Percentiles rank a stretch among this genome's conserved stretches.
phyloP scores from a whole-genome alignment of 129 eudicot species.

The Lonicera japonica region DNA sequence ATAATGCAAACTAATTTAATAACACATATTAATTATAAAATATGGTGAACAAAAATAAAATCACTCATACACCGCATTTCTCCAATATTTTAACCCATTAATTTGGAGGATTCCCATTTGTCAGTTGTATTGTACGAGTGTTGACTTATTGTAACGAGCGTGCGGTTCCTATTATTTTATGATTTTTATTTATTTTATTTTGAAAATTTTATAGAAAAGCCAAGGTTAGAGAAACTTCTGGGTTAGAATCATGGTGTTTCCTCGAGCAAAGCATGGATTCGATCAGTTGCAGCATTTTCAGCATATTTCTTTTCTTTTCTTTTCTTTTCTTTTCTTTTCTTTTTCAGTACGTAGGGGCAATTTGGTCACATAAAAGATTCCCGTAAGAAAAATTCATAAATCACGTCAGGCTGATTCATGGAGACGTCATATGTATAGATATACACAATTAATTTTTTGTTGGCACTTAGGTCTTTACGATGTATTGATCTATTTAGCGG shows the following conservation, averaged over 20 bases:
- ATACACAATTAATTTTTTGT: too few relatives aligned
- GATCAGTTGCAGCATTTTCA: too few relatives aligned
- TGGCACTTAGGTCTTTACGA: too few relatives aligned
- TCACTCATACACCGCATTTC: too few relatives aligned
- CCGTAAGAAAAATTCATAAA: background rate
- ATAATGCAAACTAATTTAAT: too few relatives aligned
- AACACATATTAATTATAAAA: too few relatives aligned
- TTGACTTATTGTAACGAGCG: conserved; percentile 8
- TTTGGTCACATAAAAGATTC: background rate
- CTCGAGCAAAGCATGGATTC: background rate
- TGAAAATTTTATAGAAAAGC: conserved; percentile 9
- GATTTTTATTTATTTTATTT: background rate
- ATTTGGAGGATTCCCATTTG: too few relatives aligned
- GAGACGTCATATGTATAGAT: background rate
- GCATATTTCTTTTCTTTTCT: too few relatives aligned
- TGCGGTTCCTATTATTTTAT: conserved; percentile 5
- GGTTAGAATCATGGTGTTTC: conserved; percentile 12
- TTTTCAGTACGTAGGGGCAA: background rate
- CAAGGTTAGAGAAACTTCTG: conserved; percentile 8
- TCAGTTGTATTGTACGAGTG: conserved; percentile 1
- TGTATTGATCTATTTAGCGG: too few relatives aligned
- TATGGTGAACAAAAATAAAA: too few relatives aligned
- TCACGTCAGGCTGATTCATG: background rate
- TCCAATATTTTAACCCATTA: too few relatives aligned
- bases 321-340: too few relatives aligned